Conservation (phyloP, 208 protist genomes). For the Crithidia thermophila region DNA sequence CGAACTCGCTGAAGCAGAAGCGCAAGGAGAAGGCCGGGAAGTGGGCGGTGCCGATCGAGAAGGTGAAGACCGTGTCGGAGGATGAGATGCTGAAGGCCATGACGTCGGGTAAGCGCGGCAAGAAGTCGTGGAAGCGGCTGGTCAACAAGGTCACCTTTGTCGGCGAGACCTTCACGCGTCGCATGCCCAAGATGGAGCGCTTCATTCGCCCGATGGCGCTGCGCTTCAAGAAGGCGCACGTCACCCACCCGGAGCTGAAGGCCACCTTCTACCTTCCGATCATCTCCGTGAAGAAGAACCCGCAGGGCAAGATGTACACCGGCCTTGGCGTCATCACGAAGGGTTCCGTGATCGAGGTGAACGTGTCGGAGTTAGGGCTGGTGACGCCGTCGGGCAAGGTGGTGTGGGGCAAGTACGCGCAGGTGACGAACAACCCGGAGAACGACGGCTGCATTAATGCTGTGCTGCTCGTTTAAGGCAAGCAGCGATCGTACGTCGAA, state of each 20-base stretch:
- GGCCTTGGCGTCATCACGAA: conserved; percentile 99
- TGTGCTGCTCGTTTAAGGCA: conserved; percentile 98
- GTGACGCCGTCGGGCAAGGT: conserved; percentile 99
- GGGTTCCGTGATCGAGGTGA: conserved; percentile 99
- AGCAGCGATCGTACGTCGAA: too few species aligned
- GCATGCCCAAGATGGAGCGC: conserved; percentile 99
- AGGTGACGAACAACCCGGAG: conserved; percentile 99
- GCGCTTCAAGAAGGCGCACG: conserved; percentile 99
- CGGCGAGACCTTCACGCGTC: conserved; percentile 99
- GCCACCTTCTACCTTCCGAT: conserved; percentile 99
- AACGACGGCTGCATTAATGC: conserved; percentile 99
- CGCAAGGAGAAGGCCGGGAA: conserved; percentile 99
- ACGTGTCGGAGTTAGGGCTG: conserved; percentile 99
- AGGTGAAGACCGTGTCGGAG: conserved; percentile 98
- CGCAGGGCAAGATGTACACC: conserved; percentile 98
- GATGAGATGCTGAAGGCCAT: conserved; percentile 99
- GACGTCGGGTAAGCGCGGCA: conserved; percentile 93
- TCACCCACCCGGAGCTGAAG: conserved; percentile 99
- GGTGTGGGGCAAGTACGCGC: conserved; percentile 98
- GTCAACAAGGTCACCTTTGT: conserved; percentile 99
- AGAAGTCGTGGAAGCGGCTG: conserved; percentile 99
- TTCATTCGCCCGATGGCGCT: conserved; percentile 99
- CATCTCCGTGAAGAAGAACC: conserved; percentile 99
- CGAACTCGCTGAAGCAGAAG: conserved; percentile 99
- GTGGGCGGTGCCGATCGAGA: conserved; percentile 99